These are phyloP conservation scores for Syncephalastrum sp. DNA, from an alignment of 371 early-diverging fungal genomes.

Conservation along the genomic window DNA sequence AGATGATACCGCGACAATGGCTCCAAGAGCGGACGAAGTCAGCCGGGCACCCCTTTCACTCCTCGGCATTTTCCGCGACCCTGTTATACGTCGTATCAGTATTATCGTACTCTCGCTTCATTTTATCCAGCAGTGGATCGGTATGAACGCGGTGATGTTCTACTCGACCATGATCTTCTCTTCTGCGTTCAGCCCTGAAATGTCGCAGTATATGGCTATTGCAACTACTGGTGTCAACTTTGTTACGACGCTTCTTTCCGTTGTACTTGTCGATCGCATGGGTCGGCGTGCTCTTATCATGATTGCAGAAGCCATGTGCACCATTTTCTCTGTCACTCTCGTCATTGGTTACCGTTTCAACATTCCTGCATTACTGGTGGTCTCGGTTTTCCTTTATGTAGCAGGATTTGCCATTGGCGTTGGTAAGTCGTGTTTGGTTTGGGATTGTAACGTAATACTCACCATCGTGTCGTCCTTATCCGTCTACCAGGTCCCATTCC, in stretches of 20 bases:
- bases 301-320: slow-evolving; percentile 54
- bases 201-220: slow-evolving; percentile 51
- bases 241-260: slow-evolving; percentile 47
- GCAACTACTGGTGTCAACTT: slow-evolving; percentile 60
- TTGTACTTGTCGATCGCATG: slow-evolving; percentile 67
- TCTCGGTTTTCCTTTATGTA: slow-evolving; percentile 49
- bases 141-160: slow-evolving; percentile 81
- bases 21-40: slow-evolving; percentile 14
- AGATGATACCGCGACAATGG: slow-evolving; percentile 11
- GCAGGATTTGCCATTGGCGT: slow-evolving; percentile 64
- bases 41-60: slow-evolving; percentile 29
- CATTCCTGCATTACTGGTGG: slow-evolving; percentile 28
- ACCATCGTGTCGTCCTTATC: slow-evolving; percentile 31
- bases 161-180: slow-evolving; percentile 71
- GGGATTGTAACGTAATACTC: too few relatives aligned
- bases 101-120: slow-evolving; percentile 56
- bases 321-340: slow-evolving; percentile 50
- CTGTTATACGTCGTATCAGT: slow-evolving; percentile 43
- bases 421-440: slow-evolving; percentile 16
- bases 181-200: slow-evolving; percentile 44
- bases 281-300: slow-evolving; percentile 74
- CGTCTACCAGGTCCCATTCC: slow-evolving; percentile 10
- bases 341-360: slow-evolving; percentile 38
- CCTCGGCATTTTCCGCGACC: slow-evolving; percentile 31
- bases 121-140: slow-evolving; percentile 73